Conservation (phyloP, 768 basidiomycete genomes). For the Collybia mongolica region DNA sequence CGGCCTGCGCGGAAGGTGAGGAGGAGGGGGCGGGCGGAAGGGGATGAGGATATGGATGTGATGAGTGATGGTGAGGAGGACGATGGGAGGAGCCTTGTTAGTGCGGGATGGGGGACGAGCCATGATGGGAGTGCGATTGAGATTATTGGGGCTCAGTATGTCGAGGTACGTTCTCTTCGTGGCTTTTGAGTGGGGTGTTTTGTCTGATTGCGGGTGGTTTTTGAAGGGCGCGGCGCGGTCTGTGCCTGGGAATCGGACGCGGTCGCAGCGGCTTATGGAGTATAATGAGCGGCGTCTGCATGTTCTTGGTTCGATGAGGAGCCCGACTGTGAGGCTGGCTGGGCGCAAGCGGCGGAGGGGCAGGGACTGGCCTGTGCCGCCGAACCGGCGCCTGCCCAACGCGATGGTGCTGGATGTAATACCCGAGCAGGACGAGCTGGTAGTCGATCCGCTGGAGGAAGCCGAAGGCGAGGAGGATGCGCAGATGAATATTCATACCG, state of each 20-base stretch:
- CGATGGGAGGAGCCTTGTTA: slow-evolving; percentile 16
- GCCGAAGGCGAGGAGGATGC: slow-evolving; percentile 25
- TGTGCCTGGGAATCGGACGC: slow-evolving; percentile 57
- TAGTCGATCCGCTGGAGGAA: slow-evolving; percentile 23
- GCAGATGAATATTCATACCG: slow-evolving; percentile 44
- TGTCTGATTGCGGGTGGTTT: background rate
- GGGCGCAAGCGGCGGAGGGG: slow-evolving; percentile 43
- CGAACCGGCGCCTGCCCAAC: slow-evolving; percentile 27
- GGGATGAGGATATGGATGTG: slow-evolving; percentile 2
- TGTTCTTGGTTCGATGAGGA: slow-evolving; percentile 38
- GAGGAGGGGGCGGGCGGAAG: background rate
- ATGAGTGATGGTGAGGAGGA: slow-evolving; percentile 15
- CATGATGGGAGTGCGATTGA: slow-evolving; percentile 52
- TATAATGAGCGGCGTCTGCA: slow-evolving; percentile 57
- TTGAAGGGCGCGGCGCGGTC: slow-evolving; percentile 47
- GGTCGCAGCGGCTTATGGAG: slow-evolving; percentile 64
- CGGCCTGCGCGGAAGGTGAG: slow-evolving; percentile 3
- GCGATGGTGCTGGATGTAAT: slow-evolving; percentile 40
- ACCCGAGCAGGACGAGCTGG: slow-evolving; percentile 31
- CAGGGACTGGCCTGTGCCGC: slow-evolving; percentile 29
- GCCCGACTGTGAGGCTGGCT: slow-evolving; percentile 29
- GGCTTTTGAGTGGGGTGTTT: no score
- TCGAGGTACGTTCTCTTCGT: slow-evolving; percentile 46
- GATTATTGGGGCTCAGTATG: slow-evolving; percentile 69
- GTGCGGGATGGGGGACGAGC: slow-evolving; percentile 54